Evolutionary conservation across 176 grass and related monocot genomes (phyloP), one percentile per base, ranked within the genome.

Genomic region (Musa beccarii): DNA sequence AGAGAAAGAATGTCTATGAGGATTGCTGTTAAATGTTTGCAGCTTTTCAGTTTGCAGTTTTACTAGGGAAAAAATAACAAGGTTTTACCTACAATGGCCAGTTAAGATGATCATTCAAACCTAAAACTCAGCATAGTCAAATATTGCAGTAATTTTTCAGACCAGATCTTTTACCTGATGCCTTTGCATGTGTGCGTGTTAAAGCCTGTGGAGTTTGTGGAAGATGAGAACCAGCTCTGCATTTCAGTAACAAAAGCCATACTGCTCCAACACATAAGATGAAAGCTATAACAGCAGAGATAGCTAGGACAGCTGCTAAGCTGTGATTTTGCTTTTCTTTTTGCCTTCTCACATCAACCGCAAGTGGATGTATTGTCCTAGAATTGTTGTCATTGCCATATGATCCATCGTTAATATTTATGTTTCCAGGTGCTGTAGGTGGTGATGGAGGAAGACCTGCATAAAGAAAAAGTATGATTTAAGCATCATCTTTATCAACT

Each of bases 391-490:
- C 79, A 86, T 86, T 90, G 84, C 82, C 84, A 80, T 76, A 82
- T 51, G 23, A 22, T 70, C 55, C 55, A 53, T 52, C 55, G 71
- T 84, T 86, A 66, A 80, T 85, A 79, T 79, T 86, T 80, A 82
- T 63, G 79, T 64, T 81, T 72, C 80, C 80, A 25, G 86, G 76
- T 74, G 86, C 76, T 80, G 71, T 52, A 11, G 91, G 91, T 74
- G 96, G 86, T 55, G 88, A 79, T 0, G 78, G 76, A 71, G 96
- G 91, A 85, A 99, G 87, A 52, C 96, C 96, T 99, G 85, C 69
- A 89, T 75, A 79, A 13, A 69, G 25, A 8, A 25, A 8, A 52
- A 20, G 20, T 11, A 51, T 3, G 1, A 66, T 13, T 3, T 2
- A 13, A 52, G 34, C 34, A 43, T 43, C 34, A 43, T 43, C 34